A percentile compares a stretch with the other conserved stretches of the same genome.
Evolutionary conservation across 2,329 filamentous ascomycete species (phyloP).

Genomic region (Nemania diffusa): DNA sequence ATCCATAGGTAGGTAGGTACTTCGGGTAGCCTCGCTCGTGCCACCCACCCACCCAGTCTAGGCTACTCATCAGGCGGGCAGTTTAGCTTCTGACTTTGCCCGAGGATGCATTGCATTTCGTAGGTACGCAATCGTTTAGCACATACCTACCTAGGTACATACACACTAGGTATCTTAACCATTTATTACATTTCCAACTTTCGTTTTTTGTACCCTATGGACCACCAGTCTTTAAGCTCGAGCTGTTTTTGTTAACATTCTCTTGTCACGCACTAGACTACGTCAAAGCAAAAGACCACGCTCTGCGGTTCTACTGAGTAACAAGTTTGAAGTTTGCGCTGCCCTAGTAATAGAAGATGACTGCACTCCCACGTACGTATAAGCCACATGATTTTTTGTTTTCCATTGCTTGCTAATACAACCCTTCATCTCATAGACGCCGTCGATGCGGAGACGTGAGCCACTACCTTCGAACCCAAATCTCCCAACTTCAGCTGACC

Average conservation of each 20-base stretch:
- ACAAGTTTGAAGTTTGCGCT: neutral
- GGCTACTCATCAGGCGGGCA: slow-evolving; percentile 14
- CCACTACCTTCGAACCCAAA: slow-evolving; percentile 29
- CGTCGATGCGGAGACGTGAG: slow-evolving; percentile 93
- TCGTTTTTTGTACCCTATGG: neutral
- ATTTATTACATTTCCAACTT: neutral
- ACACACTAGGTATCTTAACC: neutral
- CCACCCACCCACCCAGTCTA: slow-evolving; percentile 9
- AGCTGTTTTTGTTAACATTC: neutral
- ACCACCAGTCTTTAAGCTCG: neutral
- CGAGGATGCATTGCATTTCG: slow-evolving; percentile 3
- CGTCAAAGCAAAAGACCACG: neutral
- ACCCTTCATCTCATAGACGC: slow-evolving; percentile 72
- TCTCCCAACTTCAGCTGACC: slow-evolving; percentile 30
- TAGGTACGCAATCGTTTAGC: slow-evolving; percentile 2
- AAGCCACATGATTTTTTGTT: neutral
- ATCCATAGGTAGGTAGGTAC: neutral
- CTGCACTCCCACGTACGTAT: slow-evolving; percentile 48
- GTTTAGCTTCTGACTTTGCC: slow-evolving; percentile 17
- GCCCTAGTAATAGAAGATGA: slow-evolving; percentile 43
- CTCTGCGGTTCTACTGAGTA: neutral
- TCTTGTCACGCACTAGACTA: neutral
- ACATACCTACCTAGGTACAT: neutral
- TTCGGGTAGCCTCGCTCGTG: neutral
- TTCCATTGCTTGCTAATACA: slow-evolving; percentile 23